Percentiles rank a stretch among this genome's conserved stretches.
Conservation (phyloP, 2,329 filamentous ascomycete genomes). For the Botrytis fragariae region DNA sequence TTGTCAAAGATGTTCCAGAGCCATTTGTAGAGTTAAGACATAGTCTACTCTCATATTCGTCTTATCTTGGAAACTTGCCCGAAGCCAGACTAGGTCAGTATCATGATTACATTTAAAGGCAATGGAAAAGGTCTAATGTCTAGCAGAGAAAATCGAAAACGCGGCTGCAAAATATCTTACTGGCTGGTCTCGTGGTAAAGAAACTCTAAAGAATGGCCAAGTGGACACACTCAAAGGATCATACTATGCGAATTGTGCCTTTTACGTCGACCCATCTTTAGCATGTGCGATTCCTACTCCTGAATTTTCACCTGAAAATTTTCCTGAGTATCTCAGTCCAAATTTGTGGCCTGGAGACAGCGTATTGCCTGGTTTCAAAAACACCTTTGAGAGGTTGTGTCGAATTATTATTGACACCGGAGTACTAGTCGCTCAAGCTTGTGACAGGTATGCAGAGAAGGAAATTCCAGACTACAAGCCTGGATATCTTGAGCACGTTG, state of each 20-base stretch:
- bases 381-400: slow-evolving; percentile 73
- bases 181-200: slow-evolving; percentile 79
- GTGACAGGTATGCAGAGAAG: slow-evolving; percentile 77
- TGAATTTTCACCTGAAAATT: slow-evolving; percentile 58
- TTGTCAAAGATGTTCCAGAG: slow-evolving; percentile 81
- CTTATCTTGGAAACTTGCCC: slow-evolving; percentile 81
- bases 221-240: slow-evolving; percentile 80
- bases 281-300: slow-evolving; percentile 60
- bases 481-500: slow-evolving; percentile 83
- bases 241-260: slow-evolving; percentile 81
- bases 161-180: slow-evolving; percentile 61
- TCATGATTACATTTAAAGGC: not conserved
- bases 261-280: slow-evolving; percentile 64
- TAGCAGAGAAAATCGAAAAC: slow-evolving; percentile 55
- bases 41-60: slow-evolving; percentile 78
- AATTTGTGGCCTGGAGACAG: slow-evolving; percentile 80
- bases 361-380: slow-evolving; percentile 71
- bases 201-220: slow-evolving; percentile 73
- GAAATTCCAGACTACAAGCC: slow-evolving; percentile 74
- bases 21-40: slow-evolving; percentile 70
- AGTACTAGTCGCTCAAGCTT: slow-evolving; percentile 83
- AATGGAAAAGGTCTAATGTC: slow-evolving; percentile 22
- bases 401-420: slow-evolving; percentile 84
- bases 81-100: slow-evolving; percentile 64
- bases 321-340: slow-evolving; percentile 84